Evolutionary conservation across 352 stramenopile species (phyloP).

Genomic region (Pythium sukuiense): DNA sequence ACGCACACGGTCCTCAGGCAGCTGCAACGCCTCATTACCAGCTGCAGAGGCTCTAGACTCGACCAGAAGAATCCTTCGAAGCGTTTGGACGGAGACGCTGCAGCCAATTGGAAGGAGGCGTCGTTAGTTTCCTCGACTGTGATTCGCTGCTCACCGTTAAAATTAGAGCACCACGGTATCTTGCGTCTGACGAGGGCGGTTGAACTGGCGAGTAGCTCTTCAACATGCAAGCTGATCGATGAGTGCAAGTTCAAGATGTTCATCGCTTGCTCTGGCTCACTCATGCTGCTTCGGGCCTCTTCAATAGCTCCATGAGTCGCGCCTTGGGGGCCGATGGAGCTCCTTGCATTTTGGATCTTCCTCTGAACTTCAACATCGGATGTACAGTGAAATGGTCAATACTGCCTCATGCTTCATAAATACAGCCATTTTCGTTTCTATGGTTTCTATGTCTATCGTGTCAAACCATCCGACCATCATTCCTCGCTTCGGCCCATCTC

Average conservation of each 20-base stretch:
- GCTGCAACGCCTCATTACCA: not conserved
- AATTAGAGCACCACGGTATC: not conserved
- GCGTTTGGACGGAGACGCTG: not conserved
- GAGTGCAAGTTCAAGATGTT: not conserved
- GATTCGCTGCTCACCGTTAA: slow-evolving; percentile 8
- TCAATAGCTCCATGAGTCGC: no score
- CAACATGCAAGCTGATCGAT: not conserved
- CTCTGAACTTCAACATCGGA: not conserved
- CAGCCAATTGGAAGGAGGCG: not conserved
- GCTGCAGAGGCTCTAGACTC: not conserved
- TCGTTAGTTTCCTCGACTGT: slow-evolving; percentile 3
- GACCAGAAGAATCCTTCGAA: not conserved
- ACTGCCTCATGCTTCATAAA: not conserved
- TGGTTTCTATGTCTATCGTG: not conserved
- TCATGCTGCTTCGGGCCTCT: no score
- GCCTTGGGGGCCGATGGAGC: no score
- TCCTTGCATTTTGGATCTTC: not conserved
- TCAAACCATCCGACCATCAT: slow-evolving; percentile 1
- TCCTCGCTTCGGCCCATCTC: not conserved
- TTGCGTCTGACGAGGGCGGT: not conserved
- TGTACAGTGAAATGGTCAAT: not conserved
- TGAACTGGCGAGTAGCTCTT: slow-evolving; percentile 13
- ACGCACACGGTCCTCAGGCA: not conserved
- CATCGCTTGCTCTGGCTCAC: not conserved
- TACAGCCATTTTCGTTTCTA: not conserved